A percentile compares a stretch with the other conserved stretches of the same genome.
Evolutionary conservation across 78 protist genomes (phyloP).

Genomic region (Diacronema lutheri): DNA sequence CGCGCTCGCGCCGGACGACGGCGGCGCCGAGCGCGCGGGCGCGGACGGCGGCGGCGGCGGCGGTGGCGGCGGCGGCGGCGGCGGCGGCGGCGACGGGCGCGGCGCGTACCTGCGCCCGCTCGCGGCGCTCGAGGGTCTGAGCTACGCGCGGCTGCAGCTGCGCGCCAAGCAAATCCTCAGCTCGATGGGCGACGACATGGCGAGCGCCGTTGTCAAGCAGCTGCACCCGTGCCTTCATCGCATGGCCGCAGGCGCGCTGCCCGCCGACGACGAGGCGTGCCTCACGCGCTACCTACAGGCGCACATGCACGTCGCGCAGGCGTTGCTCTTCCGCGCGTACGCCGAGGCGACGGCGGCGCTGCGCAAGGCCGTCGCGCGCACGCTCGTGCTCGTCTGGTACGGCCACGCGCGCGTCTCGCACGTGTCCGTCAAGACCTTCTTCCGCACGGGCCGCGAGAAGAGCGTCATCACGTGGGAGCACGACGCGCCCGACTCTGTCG

Average conservation of each 20-base stretch:
- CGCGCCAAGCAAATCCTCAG: background rate
- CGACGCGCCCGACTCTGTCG: background rate
- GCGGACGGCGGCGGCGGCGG: too few relatives aligned
- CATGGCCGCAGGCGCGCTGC: background rate
- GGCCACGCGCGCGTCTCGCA: too few relatives aligned
- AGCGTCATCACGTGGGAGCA: background rate
- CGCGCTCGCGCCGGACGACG: too few relatives aligned
- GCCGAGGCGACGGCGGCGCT: background rate
- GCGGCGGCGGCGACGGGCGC: too few relatives aligned
- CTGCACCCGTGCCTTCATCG: background rate
- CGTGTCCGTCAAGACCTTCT: background rate
- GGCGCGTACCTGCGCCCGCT: too few relatives aligned
- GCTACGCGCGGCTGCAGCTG: background rate
- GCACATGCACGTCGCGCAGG: too few relatives aligned
- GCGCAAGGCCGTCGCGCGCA: background rate
- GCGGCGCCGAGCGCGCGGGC: too few relatives aligned
- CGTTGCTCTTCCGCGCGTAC: too few relatives aligned
- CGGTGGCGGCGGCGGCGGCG: too few relatives aligned
- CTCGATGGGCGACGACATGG: background rate
- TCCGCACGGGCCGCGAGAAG: slow-evolving; percentile 7
- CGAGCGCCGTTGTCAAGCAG: too few relatives aligned
- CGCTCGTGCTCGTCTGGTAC: background rate
- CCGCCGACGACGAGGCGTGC: background rate
- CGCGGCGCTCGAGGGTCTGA: too few relatives aligned
- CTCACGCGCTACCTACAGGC: too few relatives aligned